phyloP scores from a whole-genome alignment of 2,329 filamentous ascomycete species.

The Emergomyces orientalis region DNA sequence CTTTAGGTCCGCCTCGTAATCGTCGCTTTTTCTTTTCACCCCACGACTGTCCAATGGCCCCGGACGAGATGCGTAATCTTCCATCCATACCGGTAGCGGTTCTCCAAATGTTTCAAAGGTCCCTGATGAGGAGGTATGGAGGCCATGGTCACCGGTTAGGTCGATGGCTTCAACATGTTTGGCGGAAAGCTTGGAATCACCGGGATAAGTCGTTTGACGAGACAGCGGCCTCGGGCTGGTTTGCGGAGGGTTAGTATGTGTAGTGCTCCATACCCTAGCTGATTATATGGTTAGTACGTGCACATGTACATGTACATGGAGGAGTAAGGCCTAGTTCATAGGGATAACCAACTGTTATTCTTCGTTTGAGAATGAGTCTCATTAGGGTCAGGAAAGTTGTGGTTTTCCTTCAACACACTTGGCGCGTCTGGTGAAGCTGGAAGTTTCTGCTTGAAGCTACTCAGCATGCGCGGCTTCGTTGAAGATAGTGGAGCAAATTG shows the following conservation, averaged over 20 bases:
- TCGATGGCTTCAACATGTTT: conserved; percentile 37
- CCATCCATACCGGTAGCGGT: conserved; percentile 35
- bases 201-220: conserved; percentile 14
- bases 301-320: neutral
- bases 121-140: conserved; percentile 30
- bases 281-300: neutral
- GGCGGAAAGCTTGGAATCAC: conserved; percentile 18
- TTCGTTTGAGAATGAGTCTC: conserved; percentile 3
- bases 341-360: conserved; percentile 21
- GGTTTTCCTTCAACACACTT: conserved; percentile 15
- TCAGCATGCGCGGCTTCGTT: conserved; percentile 34
- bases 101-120: conserved; percentile 35
- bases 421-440: conserved; percentile 18
- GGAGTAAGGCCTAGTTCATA: neutral
- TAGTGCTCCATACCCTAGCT: neutral
- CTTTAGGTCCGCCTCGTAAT: conserved; percentile 33
- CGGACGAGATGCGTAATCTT: conserved; percentile 33
- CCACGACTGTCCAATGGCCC: conserved; percentile 32
- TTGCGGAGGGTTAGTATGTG: conserved; percentile 14
- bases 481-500: conserved; percentile 33
- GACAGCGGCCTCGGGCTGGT: conserved; percentile 2
- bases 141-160: conserved; percentile 33
- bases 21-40: conserved; percentile 43
- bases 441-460: conserved; percentile 19
- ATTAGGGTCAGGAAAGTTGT: neutral